Conservation (phyloP, 1,139 yeast species). For the Kluyveromyces marxianus region DNA sequence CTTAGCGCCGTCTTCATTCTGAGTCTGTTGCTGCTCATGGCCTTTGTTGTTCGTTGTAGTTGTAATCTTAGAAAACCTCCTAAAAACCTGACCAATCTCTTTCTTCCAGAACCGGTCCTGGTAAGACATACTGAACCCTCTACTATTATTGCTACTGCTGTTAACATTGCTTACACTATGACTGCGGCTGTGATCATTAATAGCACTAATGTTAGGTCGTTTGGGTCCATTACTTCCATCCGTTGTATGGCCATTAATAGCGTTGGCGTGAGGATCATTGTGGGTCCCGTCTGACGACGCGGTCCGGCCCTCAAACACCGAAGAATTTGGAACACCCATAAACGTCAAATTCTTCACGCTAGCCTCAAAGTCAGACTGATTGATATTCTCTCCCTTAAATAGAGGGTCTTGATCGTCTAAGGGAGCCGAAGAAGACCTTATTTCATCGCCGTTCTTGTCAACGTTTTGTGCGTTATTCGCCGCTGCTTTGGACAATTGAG, state of each 20-base stretch:
- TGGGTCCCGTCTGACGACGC: conserved; percentile 19
- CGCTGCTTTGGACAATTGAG: too few relatives aligned
- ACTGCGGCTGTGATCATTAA: too few relatives aligned
- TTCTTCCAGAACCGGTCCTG: conserved; percentile 23
- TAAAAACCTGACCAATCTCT: conserved; percentile 26
- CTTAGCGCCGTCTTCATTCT: too few relatives aligned
- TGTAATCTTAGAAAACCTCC: conserved; percentile 22
- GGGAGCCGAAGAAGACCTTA: too few relatives aligned
- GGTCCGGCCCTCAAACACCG: conserved; percentile 8
- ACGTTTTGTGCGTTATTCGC: neutral
- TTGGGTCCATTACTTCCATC: too few relatives aligned
- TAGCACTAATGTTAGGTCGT: too few relatives aligned
- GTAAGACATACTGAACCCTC: conserved; percentile 7
- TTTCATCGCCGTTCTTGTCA: neutral
- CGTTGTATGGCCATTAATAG: neutral
- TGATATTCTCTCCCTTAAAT: neutral
- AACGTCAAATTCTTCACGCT: conserved; percentile 20
- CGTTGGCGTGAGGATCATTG: conserved; percentile 8
- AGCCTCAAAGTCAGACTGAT: conserved; percentile 19
- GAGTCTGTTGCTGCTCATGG: neutral
- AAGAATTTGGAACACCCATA: conserved; percentile 25
- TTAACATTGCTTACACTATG: too few relatives aligned
- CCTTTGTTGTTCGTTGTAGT: conserved; percentile 5
- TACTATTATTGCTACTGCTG: neutral
- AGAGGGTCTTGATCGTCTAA: too few relatives aligned